A percentile compares a stretch with the other conserved stretches of the same genome.
These are phyloP conservation scores for Trichoderma sp. DNA, from an alignment of 2,329 filamentous ascomycete species.

Conservation along the genomic window DNA sequence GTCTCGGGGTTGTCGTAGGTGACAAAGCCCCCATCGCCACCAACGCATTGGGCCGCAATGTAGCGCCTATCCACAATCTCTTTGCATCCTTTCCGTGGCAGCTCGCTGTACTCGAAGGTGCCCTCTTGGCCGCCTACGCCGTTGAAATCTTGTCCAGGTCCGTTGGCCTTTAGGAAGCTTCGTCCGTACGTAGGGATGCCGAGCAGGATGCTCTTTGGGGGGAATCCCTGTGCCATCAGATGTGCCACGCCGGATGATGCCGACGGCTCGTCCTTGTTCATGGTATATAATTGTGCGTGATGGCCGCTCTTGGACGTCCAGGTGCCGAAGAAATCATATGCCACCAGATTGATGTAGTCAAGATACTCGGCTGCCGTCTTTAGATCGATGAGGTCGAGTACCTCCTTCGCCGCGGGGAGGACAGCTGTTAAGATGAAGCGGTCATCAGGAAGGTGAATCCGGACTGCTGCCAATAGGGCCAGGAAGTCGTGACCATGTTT, in stretches of 20 bases:
- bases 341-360: constrained; percentile 74
- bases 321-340: constrained; percentile 74
- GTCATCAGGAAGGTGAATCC: constrained; percentile 65
- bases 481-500: constrained; percentile 70
- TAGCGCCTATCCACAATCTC: constrained; percentile 66
- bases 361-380: constrained; percentile 60
- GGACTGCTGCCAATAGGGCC: constrained; percentile 62
- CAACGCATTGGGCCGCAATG: constrained; percentile 69
- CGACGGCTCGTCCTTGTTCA: constrained; percentile 59
- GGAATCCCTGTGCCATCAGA: constrained; percentile 63
- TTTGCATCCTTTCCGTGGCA: constrained; percentile 60
- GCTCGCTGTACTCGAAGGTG: constrained; percentile 69
- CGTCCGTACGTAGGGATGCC: constrained; percentile 75
- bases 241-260: constrained; percentile 66
- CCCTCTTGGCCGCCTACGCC: constrained; percentile 61
- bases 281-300: constrained; percentile 70
- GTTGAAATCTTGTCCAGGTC: constrained; percentile 60
- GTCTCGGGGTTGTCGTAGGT: constrained; percentile 77
- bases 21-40: constrained; percentile 73
- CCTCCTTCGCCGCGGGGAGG: constrained; percentile 64
- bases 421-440: constrained; percentile 69
- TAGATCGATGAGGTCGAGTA: constrained; percentile 68
- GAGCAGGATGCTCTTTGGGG: constrained; percentile 67
- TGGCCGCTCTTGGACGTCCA: constrained; percentile 69
- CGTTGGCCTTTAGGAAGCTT: constrained; percentile 65